phyloP scores from a whole-genome alignment of 2,329 filamentous ascomycete genomes.

The Emergomyces orientalis region DNA sequence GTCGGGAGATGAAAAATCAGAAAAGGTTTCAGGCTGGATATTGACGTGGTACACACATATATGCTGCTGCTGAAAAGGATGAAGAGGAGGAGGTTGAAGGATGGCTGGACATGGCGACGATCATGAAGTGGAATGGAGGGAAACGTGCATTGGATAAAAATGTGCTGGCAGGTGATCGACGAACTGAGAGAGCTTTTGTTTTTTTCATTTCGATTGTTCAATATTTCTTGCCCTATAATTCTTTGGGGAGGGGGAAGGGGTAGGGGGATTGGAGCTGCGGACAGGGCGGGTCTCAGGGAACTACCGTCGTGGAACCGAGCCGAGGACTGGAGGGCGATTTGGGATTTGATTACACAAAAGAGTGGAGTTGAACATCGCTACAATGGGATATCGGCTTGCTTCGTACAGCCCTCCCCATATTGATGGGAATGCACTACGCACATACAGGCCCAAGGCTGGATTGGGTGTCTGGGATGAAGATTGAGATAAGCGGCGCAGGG shows the following conservation, averaged over 20 bases:
- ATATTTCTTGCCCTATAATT: background rate
- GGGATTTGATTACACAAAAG: conserved; percentile 8
- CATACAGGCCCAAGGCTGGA: background rate
- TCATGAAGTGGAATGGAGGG: background rate
- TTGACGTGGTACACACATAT: background rate
- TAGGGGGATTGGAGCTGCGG: no score
- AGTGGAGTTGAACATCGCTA: background rate
- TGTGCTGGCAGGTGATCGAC: background rate
- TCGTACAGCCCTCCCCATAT: background rate
- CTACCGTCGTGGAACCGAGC: conserved; percentile 6
- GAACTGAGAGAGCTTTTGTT: background rate
- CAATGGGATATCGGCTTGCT: background rate
- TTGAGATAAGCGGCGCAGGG: background rate
- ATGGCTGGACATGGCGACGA: background rate
- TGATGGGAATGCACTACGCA: background rate
- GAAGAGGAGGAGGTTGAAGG: background rate
- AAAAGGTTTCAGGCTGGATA: background rate
- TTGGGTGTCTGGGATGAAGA: background rate
- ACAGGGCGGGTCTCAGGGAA: background rate
- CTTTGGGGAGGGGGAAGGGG: no score
- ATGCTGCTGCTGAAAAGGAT: background rate
- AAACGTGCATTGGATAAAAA: background rate
- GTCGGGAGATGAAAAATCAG: background rate
- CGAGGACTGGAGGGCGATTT: background rate
- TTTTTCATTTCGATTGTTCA: background rate